Evolutionary conservation across 2,329 filamentous ascomycete species (phyloP).

Genomic region (Pezicula neosporulosa): DNA sequence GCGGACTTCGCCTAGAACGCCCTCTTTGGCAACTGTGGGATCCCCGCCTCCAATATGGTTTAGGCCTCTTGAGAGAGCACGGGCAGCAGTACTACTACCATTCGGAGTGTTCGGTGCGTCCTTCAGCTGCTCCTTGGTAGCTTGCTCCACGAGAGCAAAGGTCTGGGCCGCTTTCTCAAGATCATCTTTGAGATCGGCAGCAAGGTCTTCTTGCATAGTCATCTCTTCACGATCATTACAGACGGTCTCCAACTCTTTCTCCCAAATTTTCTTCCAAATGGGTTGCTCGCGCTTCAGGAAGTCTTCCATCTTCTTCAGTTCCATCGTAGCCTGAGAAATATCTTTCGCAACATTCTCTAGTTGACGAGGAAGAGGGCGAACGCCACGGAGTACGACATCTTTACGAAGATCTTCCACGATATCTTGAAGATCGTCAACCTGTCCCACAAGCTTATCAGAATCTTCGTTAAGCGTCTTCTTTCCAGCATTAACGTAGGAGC

Average conservation of each 20-base stretch:
- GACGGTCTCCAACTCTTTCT: conserved; percentile 92
- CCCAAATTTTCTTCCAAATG: conserved; percentile 98
- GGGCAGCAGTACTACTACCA: conserved; percentile 39
- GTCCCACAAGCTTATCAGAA: conserved; percentile 84
- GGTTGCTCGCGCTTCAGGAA: conserved; percentile 91
- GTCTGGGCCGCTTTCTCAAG: conserved; percentile 92
- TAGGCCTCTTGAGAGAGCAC: conserved; percentile 51
- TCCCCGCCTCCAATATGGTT: conserved; percentile 54
- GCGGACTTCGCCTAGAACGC: conserved; percentile 86
- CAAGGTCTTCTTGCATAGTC: conserved; percentile 93
- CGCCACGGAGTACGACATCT: conserved; percentile 89
- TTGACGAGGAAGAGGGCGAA: conserved; percentile 85
- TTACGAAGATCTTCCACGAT: conserved; percentile 95
- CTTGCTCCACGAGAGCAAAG: conserved; percentile 92
- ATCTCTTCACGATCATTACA: conserved; percentile 94
- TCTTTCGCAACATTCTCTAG: conserved; percentile 88
- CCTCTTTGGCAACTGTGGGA: conserved; percentile 82
- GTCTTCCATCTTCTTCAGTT: conserved; percentile 92
- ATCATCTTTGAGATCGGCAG: conserved; percentile 89
- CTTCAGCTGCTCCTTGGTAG: conserved; percentile 96
- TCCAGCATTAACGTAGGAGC: conserved; percentile 78
- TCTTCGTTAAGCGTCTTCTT: conserved; percentile 85
- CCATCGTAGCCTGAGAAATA: conserved; percentile 74
- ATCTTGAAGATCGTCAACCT: conserved; percentile 97
- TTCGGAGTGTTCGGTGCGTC: conserved; percentile 53